A percentile compares a stretch with the other conserved stretches of the same genome.
phyloP scores from a whole-genome alignment of 1,139 yeast species.

The Geotrichum australiense region DNA sequence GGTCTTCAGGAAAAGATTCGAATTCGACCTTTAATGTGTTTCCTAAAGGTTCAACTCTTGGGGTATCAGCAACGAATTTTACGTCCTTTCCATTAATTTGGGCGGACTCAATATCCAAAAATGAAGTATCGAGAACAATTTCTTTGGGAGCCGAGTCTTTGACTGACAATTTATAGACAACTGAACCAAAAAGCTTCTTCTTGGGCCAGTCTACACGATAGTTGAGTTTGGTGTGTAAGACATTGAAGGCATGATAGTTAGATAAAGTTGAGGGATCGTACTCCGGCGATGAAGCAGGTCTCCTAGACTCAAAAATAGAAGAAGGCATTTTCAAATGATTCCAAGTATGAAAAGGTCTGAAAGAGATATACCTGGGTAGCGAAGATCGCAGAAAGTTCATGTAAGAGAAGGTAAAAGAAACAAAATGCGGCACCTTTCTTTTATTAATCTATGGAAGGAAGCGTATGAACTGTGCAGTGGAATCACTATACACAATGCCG shows the following conservation, averaged over 20 bases:
- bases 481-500: too few relatives aligned
- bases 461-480: too few relatives aligned
- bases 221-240: constrained; percentile 47
- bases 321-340: constrained; percentile 7
- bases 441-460: too few relatives aligned
- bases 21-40: constrained; percentile 45
- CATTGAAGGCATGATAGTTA: constrained; percentile 51
- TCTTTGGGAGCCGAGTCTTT: constrained; percentile 21
- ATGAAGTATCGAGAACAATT: constrained; percentile 64
- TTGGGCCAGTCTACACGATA: constrained; percentile 51
- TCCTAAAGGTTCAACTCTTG: constrained; percentile 61
- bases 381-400: too few relatives aligned
- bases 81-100: constrained; percentile 39
- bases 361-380: too few relatives aligned
- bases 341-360: not conserved
- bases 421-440: too few relatives aligned
- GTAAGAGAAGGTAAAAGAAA: too few relatives aligned
- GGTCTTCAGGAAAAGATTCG: not conserved
- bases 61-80: constrained; percentile 38
- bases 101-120: constrained; percentile 45
- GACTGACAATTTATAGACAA: constrained; percentile 41
- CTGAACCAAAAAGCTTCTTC: constrained; percentile 49
- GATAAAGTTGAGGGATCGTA: constrained; percentile 70
- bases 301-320: constrained; percentile 14
- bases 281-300: constrained; percentile 25